Evolutionary conservation across 257 asterid species (phyloP), one percentile per base, ranked within the genome.

Genomic region (Linaria vulgaris): DNA sequence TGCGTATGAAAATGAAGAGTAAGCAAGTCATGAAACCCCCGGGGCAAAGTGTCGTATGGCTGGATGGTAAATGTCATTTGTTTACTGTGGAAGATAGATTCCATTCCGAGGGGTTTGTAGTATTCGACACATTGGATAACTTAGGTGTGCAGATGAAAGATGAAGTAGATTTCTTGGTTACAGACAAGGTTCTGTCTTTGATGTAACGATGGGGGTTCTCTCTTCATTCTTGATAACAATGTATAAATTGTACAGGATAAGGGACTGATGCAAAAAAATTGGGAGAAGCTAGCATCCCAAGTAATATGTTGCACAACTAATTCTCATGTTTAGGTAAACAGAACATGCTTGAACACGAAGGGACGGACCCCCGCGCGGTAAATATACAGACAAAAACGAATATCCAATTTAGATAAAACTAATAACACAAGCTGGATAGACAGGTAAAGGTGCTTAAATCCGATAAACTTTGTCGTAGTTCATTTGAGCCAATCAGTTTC

Each of bases 21-120:
- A 79, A 73, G 56, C 68, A 74, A 62, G 90, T 82, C 76, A 63
- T 34, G 12, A 85, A 85, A 76, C 69, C 34, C 43, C 88, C 95
- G 2, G 96, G 91, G 34, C 75, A 70, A 68, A 88, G 96, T 72
- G 67, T 68, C 4, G 60, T 85, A 49, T 77, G 66, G 20, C 84
- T 88, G 31, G 67, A 78, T 61, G 92, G 90, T 14, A 82, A 75
- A 58, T 49, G 77, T 15, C 61, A 49, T 25, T 67, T 66, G 0
- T 88, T 88, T 75, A 76, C 80, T 6, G 90, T 78, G 6, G 91
- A 82, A 62, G 95, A 85, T 78, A 75, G 91, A 66, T 70, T 63
- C 45, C 94, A 79, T 53, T 54, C 69, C 1, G 68, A 63, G 19
- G 79, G 88, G 21, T 20, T 9, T 73, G 46, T 52, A 15, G 51